A percentile compares a stretch with the other conserved stretches of the same genome.
These are phyloP conservation scores for Lodderomyces metapsilosis DNA, from an alignment of 1,139 yeast genomes.

Conservation along the genomic window DNA sequence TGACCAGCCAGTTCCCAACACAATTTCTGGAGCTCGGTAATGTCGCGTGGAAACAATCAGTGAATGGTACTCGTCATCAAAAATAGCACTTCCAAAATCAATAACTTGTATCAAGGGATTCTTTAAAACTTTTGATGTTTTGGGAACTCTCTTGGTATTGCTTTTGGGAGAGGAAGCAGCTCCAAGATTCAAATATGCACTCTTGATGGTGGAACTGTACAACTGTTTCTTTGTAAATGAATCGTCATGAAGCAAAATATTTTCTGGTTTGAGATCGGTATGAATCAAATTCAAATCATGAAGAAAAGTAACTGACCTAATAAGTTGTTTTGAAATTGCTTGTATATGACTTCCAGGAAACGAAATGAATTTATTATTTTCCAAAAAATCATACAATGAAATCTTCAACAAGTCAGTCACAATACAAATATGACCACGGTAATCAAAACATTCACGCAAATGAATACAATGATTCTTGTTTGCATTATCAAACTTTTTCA, in stretches of 20 bases:
- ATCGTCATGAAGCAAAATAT: slow-evolving; percentile 73
- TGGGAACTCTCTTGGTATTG: slow-evolving; percentile 28
- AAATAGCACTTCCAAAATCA: slow-evolving; percentile 95
- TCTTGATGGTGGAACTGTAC: slow-evolving; percentile 33
- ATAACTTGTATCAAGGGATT: slow-evolving; percentile 86
- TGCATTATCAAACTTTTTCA: slow-evolving; percentile 70
- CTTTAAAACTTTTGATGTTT: slow-evolving; percentile 52
- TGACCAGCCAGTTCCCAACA: slow-evolving; percentile 90
- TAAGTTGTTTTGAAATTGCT: slow-evolving; percentile 80
- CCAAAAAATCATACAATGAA: slow-evolving; percentile 86
- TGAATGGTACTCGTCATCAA: slow-evolving; percentile 91
- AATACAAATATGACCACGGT: slow-evolving; percentile 87
- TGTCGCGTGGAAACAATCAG: slow-evolving; percentile 92
- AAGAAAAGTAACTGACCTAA: slow-evolving; percentile 81
- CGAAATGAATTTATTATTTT: slow-evolving; percentile 68
- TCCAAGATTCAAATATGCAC: slow-evolving; percentile 28
- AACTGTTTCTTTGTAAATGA: slow-evolving; percentile 36
- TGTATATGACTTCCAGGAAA: slow-evolving; percentile 86
- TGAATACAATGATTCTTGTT: slow-evolving; percentile 75
- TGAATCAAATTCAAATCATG: slow-evolving; percentile 90
- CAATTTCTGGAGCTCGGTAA: slow-evolving; percentile 96
- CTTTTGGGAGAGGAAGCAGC: slow-evolving; percentile 4
- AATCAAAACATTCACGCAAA: slow-evolving; percentile 87
- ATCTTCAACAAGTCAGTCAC: slow-evolving; percentile 86
- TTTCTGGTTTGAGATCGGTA: slow-evolving; percentile 95